phyloP scores from a whole-genome alignment of 2,329 filamentous ascomycete species.

The Cladosporium sp. region DNA sequence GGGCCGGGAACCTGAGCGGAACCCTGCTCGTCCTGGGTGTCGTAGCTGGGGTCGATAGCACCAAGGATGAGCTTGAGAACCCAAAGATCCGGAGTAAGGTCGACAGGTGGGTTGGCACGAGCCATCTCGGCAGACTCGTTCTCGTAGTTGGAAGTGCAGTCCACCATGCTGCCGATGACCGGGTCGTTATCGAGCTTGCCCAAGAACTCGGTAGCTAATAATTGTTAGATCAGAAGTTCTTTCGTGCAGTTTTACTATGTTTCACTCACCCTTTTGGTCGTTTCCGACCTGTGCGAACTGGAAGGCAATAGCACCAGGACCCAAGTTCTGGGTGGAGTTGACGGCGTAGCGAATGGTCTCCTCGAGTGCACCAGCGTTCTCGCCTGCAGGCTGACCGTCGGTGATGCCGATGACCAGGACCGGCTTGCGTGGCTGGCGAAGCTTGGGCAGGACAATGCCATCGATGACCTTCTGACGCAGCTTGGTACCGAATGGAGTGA shows the following conservation, averaged over 20 bases:
- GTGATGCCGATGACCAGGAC: conserved; percentile 66
- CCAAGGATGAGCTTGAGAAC: conserved; percentile 67
- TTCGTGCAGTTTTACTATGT: background rate
- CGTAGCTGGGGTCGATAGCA: conserved; percentile 65
- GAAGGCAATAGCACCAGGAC: conserved; percentile 60
- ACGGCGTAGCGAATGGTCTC: conserved; percentile 59
- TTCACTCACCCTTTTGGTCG: conserved; percentile 52
- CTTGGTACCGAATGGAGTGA: conserved; percentile 66
- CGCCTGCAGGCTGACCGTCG: conserved; percentile 66
- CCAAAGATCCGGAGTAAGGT: conserved; percentile 66
- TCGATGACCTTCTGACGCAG: conserved; percentile 65
- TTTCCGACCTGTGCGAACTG: conserved; percentile 71
- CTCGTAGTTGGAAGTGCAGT: conserved; percentile 54
- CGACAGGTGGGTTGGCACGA: conserved; percentile 60
- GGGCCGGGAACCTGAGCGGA: conserved; percentile 32
- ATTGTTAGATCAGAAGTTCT: background rate
- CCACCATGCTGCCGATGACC: conserved; percentile 58
- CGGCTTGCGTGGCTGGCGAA: conserved; percentile 61
- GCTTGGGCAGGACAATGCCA: conserved; percentile 57
- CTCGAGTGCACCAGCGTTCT: conserved; percentile 57
- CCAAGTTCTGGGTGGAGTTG: conserved; percentile 51
- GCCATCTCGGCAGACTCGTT: conserved; percentile 68
- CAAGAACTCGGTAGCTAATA: conserved; percentile 58
- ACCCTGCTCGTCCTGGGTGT: conserved; percentile 63
- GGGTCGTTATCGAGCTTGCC: conserved; percentile 65